Evolutionary conservation across 495 filamentous ascomycete species (phyloP).

Genomic region (Hypomontagnella submonticulosa): DNA sequence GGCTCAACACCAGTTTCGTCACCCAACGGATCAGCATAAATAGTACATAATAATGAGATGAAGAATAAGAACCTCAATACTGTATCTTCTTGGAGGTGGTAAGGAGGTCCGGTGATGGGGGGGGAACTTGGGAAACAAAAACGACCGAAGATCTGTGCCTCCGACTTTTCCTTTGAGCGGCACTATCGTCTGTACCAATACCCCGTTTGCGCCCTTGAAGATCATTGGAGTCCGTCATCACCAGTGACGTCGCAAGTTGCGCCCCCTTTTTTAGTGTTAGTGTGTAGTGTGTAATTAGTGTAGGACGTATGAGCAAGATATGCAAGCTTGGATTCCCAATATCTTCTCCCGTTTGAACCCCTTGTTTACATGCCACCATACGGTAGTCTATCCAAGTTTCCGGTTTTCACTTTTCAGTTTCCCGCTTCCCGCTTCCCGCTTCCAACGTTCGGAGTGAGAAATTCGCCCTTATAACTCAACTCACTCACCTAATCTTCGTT

Average conservation of each 20-base stretch:
- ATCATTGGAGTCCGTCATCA: conserved; percentile 38
- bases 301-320: conserved; percentile 23
- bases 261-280: conserved; percentile 37
- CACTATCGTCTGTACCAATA: conserved; percentile 17
- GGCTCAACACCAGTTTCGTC: conserved; percentile 38
- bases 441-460: conserved; percentile 15
- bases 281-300: too few relatives aligned
- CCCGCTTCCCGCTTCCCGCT: too few relatives aligned
- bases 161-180: not conserved
- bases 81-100: not conserved
- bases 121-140: not conserved
- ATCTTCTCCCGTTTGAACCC: conserved; percentile 16
- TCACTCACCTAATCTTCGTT: not conserved
- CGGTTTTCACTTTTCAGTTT: not conserved
- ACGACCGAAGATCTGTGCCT: conserved; percentile 4
- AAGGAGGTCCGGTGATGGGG: not conserved
- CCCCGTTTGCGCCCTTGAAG: conserved; percentile 16
- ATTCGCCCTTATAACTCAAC: conserved; percentile 11
- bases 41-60: not conserved
- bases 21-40: conserved; percentile 5
- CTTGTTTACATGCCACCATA: conserved; percentile 30
- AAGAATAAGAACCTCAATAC: conserved; percentile 28
- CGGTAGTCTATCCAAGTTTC: conserved; percentile 5
- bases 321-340: conserved; percentile 8
- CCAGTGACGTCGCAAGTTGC: conserved; percentile 38